Percentiles rank a stretch among this genome's conserved stretches.
These are phyloP conservation scores for Picea glauca DNA, from an alignment of 75 land plant species.

Conservation along the genomic window DNA sequence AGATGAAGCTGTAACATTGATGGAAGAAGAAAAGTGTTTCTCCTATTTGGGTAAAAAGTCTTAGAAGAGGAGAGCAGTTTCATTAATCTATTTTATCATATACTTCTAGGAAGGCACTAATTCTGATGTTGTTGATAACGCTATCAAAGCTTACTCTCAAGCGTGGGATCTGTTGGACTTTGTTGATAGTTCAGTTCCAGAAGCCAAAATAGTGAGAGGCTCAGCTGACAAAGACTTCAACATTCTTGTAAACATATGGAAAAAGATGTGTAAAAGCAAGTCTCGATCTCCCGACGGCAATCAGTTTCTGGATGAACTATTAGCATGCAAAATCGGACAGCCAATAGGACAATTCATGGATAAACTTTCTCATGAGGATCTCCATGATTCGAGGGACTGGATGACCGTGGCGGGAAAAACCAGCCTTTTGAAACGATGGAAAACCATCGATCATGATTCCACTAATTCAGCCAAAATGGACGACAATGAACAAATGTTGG, in stretches of 20 bases:
- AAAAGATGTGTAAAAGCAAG: too few species aligned
- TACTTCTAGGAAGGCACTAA: neutral
- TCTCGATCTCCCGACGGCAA: too few species aligned
- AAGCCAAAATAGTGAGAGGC: too few species aligned
- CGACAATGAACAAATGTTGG: neutral
- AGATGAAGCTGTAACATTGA: neutral
- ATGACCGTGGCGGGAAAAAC: neutral
- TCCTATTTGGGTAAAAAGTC: neutral
- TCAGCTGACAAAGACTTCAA: too few species aligned
- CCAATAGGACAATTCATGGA: neutral
- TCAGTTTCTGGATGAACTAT: too few species aligned
- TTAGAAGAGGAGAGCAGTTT: neutral
- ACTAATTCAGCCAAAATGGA: neutral
- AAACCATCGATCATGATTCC: neutral
- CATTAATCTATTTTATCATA: neutral
- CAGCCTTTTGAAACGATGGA: neutral
- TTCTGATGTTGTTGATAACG: neutral
- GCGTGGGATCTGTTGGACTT: constrained; percentile 1
- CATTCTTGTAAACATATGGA: too few species aligned
- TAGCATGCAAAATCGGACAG: neutral
- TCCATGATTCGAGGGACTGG: constrained; percentile 1
- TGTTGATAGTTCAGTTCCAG: neutral
- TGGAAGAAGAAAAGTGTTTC: neutral
- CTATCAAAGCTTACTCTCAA: neutral
- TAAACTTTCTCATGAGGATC: neutral